Evolutionary conservation across 805 yeast genomes (phyloP), one percentile per base, ranked within the genome.

Genomic region (Candida insectorum): DNA sequence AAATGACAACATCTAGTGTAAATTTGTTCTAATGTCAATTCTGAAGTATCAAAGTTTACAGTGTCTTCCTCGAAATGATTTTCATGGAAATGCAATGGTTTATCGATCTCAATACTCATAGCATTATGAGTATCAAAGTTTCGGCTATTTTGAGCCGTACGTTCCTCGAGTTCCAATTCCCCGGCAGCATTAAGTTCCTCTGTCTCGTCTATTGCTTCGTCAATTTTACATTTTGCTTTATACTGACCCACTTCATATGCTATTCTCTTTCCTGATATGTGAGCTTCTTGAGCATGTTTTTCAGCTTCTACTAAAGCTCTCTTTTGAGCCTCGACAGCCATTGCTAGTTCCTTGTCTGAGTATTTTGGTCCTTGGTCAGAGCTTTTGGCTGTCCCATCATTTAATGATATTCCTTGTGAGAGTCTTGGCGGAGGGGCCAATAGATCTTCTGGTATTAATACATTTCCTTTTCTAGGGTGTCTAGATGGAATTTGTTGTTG

Each of bases 1-100:
- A 89, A 65, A 56, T 89, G 97, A 54, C 97, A 89, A 55, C 97
- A 91, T 44, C 97, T 68, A 1, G 96, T 86, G 45, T 75, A 75
- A 11, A 75, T 53, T 10, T 65, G 54, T 36, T 75, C 81, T 30
- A 76, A 52, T 2, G 77, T 55, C 2, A 71, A 46, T 9, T 51
- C 27, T 4, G 36, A 23, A 5, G 31, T 28, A 15, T 52, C 52
- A 8, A 35, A 45, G 7, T 43, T 48, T 6, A 43, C 44, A 1
- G 41, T 51, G 3, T 37, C 51, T 31, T 41, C 34, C 13, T 57
- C 66, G 46, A 77, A 78, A 24, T 67, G 63, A 34, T 73, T 66
- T 42, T 76, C 81, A 52, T 78, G 81, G 16, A 66, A 34, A 54
- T 77, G 83, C 26, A 83, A 72, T 2, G 91, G 91, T 40, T 77